phyloP scores from a whole-genome alignment of 2,329 filamentous ascomycete genomes.

The Tolypocladium endophyticum region DNA sequence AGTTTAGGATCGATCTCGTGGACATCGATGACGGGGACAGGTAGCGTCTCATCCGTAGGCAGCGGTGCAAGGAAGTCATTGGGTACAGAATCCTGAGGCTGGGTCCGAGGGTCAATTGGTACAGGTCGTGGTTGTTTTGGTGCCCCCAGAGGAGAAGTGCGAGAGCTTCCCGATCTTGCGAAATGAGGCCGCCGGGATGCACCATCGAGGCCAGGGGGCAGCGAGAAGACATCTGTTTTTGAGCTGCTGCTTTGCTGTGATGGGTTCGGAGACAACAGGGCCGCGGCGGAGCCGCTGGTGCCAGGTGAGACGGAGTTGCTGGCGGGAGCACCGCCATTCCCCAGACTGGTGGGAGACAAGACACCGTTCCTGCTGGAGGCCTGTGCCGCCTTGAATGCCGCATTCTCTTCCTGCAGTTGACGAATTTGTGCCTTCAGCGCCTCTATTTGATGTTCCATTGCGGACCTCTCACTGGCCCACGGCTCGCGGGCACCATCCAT shows the following conservation, averaged over 20 bases:
- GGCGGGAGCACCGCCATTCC: background rate
- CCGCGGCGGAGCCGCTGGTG: background rate
- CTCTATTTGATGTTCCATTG: background rate
- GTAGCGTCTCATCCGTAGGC: conserved; percentile 18
- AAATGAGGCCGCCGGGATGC: conserved; percentile 24
- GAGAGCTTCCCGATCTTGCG: conserved; percentile 17
- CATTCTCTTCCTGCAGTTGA: background rate
- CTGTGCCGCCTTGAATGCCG: background rate
- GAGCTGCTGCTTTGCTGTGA: conserved; percentile 9
- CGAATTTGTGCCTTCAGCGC: background rate
- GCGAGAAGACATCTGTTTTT: conserved; percentile 10
- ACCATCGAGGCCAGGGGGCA: conserved; percentile 23
- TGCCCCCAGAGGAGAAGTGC: conserved; percentile 21
- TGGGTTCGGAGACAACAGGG: conserved; percentile 8
- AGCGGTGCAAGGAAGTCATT: conserved; percentile 25
- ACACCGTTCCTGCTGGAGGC: background rate
- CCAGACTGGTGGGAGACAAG: background rate
- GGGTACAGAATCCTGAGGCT: conserved; percentile 22
- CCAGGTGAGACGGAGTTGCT: background rate
- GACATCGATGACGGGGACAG: conserved; percentile 43
- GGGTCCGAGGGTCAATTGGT: conserved; percentile 34
- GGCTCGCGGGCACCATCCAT: background rate
- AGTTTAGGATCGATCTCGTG: conserved; percentile 46
- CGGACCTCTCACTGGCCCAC: background rate
- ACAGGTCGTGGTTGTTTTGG: conserved; percentile 25